Evolutionary conservation across 345 rosid genomes (phyloP), one percentile per base, ranked within the genome.

Genomic region (Eucalyptus sp.): DNA sequence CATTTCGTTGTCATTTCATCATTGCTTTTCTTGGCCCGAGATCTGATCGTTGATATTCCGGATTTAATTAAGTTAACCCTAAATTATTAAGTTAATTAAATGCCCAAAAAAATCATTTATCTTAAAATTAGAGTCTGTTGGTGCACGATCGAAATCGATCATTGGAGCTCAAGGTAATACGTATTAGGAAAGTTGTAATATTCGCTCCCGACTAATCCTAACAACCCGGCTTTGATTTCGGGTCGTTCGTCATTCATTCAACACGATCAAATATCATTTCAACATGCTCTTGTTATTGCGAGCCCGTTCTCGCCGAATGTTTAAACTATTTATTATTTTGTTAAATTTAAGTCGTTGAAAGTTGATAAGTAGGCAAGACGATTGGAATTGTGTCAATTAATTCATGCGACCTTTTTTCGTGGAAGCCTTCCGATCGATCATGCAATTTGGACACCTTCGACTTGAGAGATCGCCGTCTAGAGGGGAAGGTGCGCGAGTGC

Each of bases 191-290:
- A n/a, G 37, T n/a, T 3, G 18, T 29, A 64, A 64, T n/a, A 29
- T 16, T 64, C 37, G 1, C 37, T 17, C 25, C 15, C 0, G 8
- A 76, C 24, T 10, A 76, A 76, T 41, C 27, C 14, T 20, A 37
- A 3, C 37, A 6, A 68, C 81, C 22, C 7, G 7, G 7, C 24
- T 33, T 10, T 6, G 4, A 3, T n/a, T 29, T 62, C 18, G 5
- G 17, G 18, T 62, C 18, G 1, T 3, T 13, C 4, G 0, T 62
- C 15, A 4, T 29, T 27, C n/a, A 2, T 58, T 62, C 17, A 2
- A 62, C 8, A 13, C 8, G 13, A 62, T 62, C 33, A 14, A 13
- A 2, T 29, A 62, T 62, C 33, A 27, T 27, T 58, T 58, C 3
- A 27, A 25, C 64, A 10, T 58, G 1, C n/a, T 58, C 6, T 66